phyloP scores from a whole-genome alignment of 129 eudicot species.

The Tagetes patula region DNA sequence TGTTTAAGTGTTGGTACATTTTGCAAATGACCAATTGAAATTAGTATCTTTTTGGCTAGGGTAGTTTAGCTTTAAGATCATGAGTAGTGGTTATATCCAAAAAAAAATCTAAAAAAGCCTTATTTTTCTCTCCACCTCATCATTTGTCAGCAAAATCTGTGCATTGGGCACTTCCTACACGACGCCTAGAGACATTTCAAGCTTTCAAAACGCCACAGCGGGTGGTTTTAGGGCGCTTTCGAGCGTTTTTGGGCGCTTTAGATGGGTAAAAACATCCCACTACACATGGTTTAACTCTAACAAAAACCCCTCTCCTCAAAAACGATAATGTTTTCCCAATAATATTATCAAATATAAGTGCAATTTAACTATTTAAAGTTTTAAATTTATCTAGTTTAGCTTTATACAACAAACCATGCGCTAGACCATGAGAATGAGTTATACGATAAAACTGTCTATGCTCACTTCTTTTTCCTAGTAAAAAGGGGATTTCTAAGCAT shows the following conservation, averaged over 20 bases:
- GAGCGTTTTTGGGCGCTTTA: no score
- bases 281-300: neutral
- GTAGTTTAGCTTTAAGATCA: neutral
- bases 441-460: neutral
- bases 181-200: no score
- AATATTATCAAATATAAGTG: neutral
- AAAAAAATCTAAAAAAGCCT: no score
- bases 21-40: constrained; percentile 24
- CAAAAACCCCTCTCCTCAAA: constrained; percentile 7
- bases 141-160: no score
- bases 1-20: constrained; percentile 19
- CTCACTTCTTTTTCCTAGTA: neutral
- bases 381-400: neutral
- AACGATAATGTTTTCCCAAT: constrained; percentile 6
- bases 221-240: no score
- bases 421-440: neutral
- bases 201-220: no score
- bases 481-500: neutral
- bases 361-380: neutral
- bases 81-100: no score
- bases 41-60: constrained; percentile 10
- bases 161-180: no score
- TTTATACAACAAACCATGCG: neutral
- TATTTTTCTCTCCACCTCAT: no score
- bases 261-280: no score